Percentiles rank a stretch among this genome's conserved stretches.
phyloP scores from a whole-genome alignment of 257 asterid genomes.

The Prunella vulgaris region DNA sequence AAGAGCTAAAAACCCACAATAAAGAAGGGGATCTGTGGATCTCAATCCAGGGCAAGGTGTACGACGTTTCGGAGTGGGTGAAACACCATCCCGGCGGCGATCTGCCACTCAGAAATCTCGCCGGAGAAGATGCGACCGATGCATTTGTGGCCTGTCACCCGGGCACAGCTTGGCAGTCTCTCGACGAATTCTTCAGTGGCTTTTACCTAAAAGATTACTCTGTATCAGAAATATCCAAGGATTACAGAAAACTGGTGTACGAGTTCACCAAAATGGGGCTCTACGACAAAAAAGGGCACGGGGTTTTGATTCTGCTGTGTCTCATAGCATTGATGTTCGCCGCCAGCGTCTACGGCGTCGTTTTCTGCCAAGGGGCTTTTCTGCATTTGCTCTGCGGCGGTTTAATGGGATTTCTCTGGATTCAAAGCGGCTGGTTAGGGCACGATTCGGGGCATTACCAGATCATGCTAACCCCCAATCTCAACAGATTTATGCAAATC shows the following conservation, averaged over 20 bases:
- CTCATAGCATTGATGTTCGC: conserved; percentile 36
- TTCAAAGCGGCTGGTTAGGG: conserved; percentile 94
- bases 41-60: conserved; percentile 82
- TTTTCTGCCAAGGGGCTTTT: conserved; percentile 40
- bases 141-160: conserved; percentile 87
- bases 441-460: conserved; percentile 89
- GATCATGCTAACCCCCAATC: conserved; percentile 38
- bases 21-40: conserved; percentile 85
- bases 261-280: conserved; percentile 68
- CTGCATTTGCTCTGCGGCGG: conserved; percentile 60
- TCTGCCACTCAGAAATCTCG: conserved; percentile 61
- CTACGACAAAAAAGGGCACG: conserved; percentile 65
- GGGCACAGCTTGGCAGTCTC: conserved; percentile 56
- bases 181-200: conserved; percentile 58
- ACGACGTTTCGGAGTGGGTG: conserved; percentile 79
- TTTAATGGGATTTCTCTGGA: conserved; percentile 78
- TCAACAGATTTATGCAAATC: conserved; percentile 51
- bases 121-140: conserved; percentile 88
- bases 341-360: conserved; percentile 55
- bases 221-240: conserved; percentile 68
- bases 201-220: conserved; percentile 45
- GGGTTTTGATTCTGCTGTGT: conserved; percentile 28
- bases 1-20: conserved; percentile 70
- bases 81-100: conserved; percentile 85
- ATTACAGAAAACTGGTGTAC: conserved; percentile 59